Evolutionary conservation across 2,329 filamentous ascomycete genomes (phyloP).

Genomic region (Domatiomyces catenatus): DNA sequence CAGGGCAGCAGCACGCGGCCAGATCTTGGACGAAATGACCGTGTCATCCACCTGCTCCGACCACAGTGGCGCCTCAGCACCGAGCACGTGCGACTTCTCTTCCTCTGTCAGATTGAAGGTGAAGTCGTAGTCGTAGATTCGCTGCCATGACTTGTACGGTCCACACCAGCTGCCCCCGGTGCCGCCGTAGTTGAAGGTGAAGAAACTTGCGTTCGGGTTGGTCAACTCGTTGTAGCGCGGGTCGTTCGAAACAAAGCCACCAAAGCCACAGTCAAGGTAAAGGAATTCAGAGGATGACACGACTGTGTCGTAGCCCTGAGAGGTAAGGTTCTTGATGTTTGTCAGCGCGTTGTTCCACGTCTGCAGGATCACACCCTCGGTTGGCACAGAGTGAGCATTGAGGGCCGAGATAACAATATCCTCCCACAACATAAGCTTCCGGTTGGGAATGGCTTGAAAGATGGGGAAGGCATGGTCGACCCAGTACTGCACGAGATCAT

Average conservation of each 20-base stretch:
- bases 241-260: conserved; percentile 41
- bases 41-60: conserved; percentile 41
- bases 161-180: conserved; percentile 42
- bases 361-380: conserved; percentile 36
- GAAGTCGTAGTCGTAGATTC: conserved; percentile 45
- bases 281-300: conserved; percentile 42
- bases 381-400: conserved; percentile 33
- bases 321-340: conserved; percentile 38
- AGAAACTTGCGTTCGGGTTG: conserved; percentile 32
- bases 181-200: conserved; percentile 42
- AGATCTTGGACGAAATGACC: conserved; percentile 36
- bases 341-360: conserved; percentile 39
- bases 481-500: conserved; percentile 41
- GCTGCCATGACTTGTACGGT: conserved; percentile 46
- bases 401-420: conserved; percentile 34
- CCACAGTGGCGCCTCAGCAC: conserved; percentile 39
- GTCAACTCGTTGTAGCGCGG: conserved; percentile 39
- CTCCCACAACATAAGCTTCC: conserved; percentile 44
- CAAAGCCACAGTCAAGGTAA: conserved; percentile 42
- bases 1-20: conserved; percentile 42
- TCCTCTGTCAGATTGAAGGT: conserved; percentile 32
- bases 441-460: conserved; percentile 31
- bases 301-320: conserved; percentile 37
- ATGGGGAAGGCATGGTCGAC: conserved; percentile 37
- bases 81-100: conserved; percentile 36